phyloP scores from a whole-genome alignment of 1,139 yeast genomes.

The Eremothecium cymbalariae region DNA sequence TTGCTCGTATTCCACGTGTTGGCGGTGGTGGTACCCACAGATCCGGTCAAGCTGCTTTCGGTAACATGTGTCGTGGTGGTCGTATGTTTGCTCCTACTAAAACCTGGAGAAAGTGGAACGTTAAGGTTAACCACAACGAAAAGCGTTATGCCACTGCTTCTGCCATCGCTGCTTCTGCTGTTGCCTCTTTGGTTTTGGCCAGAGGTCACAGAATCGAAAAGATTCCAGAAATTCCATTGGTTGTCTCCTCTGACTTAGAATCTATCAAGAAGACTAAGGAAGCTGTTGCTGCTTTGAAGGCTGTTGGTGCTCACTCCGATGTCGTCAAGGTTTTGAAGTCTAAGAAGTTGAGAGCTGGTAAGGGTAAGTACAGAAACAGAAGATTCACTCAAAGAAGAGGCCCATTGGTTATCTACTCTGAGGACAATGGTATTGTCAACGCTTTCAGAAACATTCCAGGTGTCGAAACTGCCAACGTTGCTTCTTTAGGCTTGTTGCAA shows the following conservation, averaged over 20 bases:
- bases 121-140: constrained; percentile 99
- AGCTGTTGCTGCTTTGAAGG: constrained; percentile 96
- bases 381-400: constrained; percentile 99
- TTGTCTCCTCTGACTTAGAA: constrained; percentile 90
- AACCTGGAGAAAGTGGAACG: constrained; percentile 99
- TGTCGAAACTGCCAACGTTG: constrained; percentile 94
- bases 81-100: constrained; percentile 99
- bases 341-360: constrained; percentile 99
- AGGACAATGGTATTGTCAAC: constrained; percentile 96
- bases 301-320: constrained; percentile 98
- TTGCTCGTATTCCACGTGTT: constrained; percentile 99
- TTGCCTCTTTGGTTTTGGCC: constrained; percentile 96
- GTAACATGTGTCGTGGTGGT: constrained; percentile 99
- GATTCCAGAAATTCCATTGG: constrained; percentile 97
- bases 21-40: constrained; percentile 99
- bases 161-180: constrained; percentile 98
- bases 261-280: constrained; percentile 94
- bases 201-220: constrained; percentile 99
- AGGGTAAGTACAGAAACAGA: constrained; percentile 99
- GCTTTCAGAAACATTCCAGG: constrained; percentile 99
- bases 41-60: constrained; percentile 99
- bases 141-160: constrained; percentile 99
- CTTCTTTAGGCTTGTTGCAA: constrained; percentile 92
- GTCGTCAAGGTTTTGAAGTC: constrained; percentile 97
- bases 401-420: constrained; percentile 96